These are phyloP conservation scores for Irpex rosettiformis DNA, from an alignment of 1,284 basidiomycete genomes.

Conservation along the genomic window DNA sequence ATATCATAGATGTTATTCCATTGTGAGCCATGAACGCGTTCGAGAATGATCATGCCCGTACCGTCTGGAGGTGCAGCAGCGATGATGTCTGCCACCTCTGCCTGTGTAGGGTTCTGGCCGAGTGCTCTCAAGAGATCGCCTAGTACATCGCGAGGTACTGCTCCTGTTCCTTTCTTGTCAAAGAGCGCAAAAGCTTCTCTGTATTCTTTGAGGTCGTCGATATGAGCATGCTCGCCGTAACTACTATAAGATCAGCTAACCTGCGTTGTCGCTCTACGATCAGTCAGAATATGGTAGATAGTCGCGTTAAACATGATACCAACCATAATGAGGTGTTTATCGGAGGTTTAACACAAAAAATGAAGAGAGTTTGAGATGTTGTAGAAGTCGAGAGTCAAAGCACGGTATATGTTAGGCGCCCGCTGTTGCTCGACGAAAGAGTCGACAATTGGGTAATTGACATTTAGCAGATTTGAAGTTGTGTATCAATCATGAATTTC, in stretches of 20 bases:
- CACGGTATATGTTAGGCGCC: neutral
- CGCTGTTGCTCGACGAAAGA: no score
- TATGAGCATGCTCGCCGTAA: neutral
- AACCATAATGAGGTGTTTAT: neutral
- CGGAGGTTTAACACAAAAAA: no score
- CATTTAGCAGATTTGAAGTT: no score
- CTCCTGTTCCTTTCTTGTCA: slow-evolving; percentile 93
- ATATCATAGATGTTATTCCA: neutral
- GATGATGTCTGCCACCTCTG: slow-evolving; percentile 87
- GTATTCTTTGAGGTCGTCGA: slow-evolving; percentile 59
- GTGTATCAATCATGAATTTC: no score
- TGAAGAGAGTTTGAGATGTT: no score
- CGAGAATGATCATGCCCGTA: slow-evolving; percentile 21
- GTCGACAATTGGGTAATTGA: no score
- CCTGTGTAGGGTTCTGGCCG: slow-evolving; percentile 98
- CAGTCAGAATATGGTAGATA: slow-evolving; percentile 2
- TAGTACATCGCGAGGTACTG: slow-evolving; percentile 83
- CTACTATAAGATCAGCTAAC: slow-evolving; percentile 26
- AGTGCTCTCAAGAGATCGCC: slow-evolving; percentile 95
- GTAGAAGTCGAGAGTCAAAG: no score
- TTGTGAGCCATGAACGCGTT: slow-evolving; percentile 12
- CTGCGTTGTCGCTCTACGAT: slow-evolving; percentile 61
- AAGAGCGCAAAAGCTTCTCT: slow-evolving; percentile 97
- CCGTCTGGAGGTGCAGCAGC: slow-evolving; percentile 73
- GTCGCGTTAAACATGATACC: neutral